These are phyloP conservation scores for Wickerhamomyces mucosus DNA, from an alignment of 805 yeast species.

Conservation along the genomic window DNA sequence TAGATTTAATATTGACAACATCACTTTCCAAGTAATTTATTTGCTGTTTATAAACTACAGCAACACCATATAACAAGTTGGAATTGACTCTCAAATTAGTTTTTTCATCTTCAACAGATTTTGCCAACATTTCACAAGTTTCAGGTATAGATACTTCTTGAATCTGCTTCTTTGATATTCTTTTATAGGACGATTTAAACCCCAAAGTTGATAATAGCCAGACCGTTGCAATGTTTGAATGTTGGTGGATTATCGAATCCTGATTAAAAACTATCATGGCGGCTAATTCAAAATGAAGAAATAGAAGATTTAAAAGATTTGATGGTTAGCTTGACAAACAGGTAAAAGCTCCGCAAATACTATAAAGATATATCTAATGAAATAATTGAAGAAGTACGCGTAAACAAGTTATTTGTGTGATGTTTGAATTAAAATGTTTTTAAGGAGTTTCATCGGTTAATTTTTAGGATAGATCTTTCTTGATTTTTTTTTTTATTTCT, in stretches of 20 bases:
- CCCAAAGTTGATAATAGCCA: constrained; percentile 35
- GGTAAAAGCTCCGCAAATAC: too few species aligned
- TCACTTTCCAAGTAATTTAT: constrained; percentile 32
- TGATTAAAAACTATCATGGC: constrained; percentile 9
- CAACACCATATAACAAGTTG: constrained; percentile 34
- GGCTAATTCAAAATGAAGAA: too few species aligned
- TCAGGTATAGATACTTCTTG: constrained; percentile 31
- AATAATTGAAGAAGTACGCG: too few species aligned
- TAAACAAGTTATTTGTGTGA: too few species aligned
- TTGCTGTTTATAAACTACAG: constrained; percentile 38
- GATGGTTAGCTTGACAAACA: too few species aligned
- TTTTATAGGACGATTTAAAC: constrained; percentile 20
- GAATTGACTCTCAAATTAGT: constrained; percentile 26
- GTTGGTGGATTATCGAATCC: constrained; percentile 15
- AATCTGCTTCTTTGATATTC: constrained; percentile 25
- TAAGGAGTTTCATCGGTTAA: too few species aligned
- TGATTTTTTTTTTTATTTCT: too few species aligned
- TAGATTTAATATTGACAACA: constrained; percentile 13
- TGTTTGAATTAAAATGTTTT: too few species aligned
- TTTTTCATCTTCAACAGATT: constrained; percentile 7
- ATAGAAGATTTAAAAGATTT: too few species aligned
- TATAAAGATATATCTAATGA: too few species aligned
- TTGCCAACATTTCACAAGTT: constrained; percentile 25
- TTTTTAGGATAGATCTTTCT: too few species aligned
- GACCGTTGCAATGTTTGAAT: constrained; percentile 22